A percentile compares a stretch with the other conserved stretches of the same genome.
Conservation (phyloP, 2,329 filamentous ascomycete species). For the Aspergillus sclerotialis region DNA sequence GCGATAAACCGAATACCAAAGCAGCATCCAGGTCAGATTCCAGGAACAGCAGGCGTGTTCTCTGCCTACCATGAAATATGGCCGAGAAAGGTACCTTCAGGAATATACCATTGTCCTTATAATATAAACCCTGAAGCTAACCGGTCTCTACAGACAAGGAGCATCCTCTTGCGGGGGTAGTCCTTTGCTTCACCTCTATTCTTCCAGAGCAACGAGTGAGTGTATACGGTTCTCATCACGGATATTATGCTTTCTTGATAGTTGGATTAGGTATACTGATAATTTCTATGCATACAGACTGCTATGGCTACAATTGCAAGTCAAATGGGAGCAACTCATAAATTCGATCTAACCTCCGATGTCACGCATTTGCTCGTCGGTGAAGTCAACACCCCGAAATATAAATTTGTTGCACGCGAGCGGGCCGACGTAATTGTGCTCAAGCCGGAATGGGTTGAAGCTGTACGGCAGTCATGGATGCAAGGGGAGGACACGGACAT, state of each 20-base stretch:
- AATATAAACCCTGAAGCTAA: neutral
- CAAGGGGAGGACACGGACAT: conserved; percentile 70
- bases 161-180: conserved; percentile 61
- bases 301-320: conserved; percentile 45
- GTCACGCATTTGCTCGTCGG: conserved; percentile 93
- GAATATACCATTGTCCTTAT: conserved; percentile 5
- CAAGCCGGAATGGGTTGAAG: conserved; percentile 75
- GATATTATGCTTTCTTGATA: neutral
- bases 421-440: conserved; percentile 80
- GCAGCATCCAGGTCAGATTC: neutral
- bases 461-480: conserved; percentile 73
- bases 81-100: conserved; percentile 27
- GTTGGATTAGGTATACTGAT: conserved; percentile 2
- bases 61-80: conserved; percentile 34
- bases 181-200: conserved; percentile 85
- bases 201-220: conserved; percentile 69
- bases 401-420: conserved; percentile 87
- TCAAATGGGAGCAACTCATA: conserved; percentile 81
- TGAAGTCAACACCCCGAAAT: conserved; percentile 83
- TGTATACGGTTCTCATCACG: conserved; percentile 9
- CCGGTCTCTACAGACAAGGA: conserved; percentile 44
- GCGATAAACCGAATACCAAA: conserved; percentile 1
- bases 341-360: conserved; percentile 88
- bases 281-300: conserved; percentile 20
- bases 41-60: neutral